phyloP scores from a whole-genome alignment of 2,329 filamentous ascomycete species.

The Clonostachys rhizophaga region DNA sequence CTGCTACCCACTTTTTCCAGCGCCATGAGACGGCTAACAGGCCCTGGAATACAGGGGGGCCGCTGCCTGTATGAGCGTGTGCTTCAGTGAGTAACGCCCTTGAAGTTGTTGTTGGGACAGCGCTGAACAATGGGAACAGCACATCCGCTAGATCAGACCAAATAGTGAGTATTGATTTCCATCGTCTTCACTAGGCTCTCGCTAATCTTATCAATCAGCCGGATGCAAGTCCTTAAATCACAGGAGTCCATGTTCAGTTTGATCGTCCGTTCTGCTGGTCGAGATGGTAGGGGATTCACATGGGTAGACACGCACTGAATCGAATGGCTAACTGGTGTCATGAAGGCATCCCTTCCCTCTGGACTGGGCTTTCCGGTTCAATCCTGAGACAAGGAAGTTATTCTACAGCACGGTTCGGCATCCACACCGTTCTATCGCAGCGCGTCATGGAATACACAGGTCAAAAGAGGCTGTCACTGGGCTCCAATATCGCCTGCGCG shows the following conservation, averaged over 20 bases:
- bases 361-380: conserved; percentile 36
- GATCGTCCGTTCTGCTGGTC: conserved; percentile 26
- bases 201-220: conserved; percentile 14
- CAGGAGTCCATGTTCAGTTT: conserved; percentile 31
- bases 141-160: conserved; percentile 38
- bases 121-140: conserved; percentile 14
- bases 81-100: conserved; percentile 28
- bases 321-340: neutral
- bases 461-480: conserved; percentile 18
- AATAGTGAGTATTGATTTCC: conserved; percentile 24
- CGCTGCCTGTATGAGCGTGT: conserved; percentile 37
- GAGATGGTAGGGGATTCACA: conserved; percentile 23
- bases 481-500: conserved; percentile 29
- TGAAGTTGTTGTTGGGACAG: neutral
- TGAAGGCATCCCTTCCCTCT: conserved; percentile 31
- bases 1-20: no score
- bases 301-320: no score
- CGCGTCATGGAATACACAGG: conserved; percentile 16
- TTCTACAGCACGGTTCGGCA: conserved; percentile 36
- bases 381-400: conserved; percentile 37
- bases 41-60: conserved; percentile 22
- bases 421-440: conserved; percentile 28
- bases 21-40: no score
- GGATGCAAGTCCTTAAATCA: conserved; percentile 37
- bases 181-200: neutral